Evolutionary conservation across 2,329 filamentous ascomycete species (phyloP), one percentile per base, ranked within the genome.

Genomic region (Phoma herbarum): DNA sequence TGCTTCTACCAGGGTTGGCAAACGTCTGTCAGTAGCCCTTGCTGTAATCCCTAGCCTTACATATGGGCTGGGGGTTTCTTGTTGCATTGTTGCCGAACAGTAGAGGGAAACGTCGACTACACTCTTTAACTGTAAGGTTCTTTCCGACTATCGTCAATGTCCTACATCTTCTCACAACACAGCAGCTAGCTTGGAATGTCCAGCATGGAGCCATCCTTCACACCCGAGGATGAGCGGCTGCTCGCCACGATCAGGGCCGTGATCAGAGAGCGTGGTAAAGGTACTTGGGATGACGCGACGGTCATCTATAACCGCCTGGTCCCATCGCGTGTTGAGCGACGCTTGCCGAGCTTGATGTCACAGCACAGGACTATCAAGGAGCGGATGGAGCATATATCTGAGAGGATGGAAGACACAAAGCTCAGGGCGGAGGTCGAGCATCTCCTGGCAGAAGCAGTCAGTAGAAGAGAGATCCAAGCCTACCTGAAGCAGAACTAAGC

Each of bases 261-360:
- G 8, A 66, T 69, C 18, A 76, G 72, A 16, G 71, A 57, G 39
- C 73, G 78, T 1, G 78, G 68, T 12, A 77, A 77, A 1, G 70
- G 56, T 18, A 77, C 44, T 37, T 71, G 57, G 11, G 64, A 67
- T 10, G 66, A 65, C 29, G 12, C 29, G 7, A 31, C 29, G 12
- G 29, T 12, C 29, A 31, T 31, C 29, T 31, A 31, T 12, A 31
- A 31, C 29, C 29, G 29, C 29, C 29, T 31, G 29, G 29, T 31
- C 12, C 29, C 29, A 7, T 31, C 29, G 7, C 29, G 29, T 12
- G 29, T 31, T 12, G 7, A 31, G 29, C 29, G 12, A 31, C 7
- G 7, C 29, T 31, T 31, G 29, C 29, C 29, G 7, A 31, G 29
- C 29, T 31, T 31, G 29, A 31, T 31, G 29, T 7, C 29, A 31